Conservation (phyloP, 441 rosid genomes). For the Gossypium aridum region DNA sequence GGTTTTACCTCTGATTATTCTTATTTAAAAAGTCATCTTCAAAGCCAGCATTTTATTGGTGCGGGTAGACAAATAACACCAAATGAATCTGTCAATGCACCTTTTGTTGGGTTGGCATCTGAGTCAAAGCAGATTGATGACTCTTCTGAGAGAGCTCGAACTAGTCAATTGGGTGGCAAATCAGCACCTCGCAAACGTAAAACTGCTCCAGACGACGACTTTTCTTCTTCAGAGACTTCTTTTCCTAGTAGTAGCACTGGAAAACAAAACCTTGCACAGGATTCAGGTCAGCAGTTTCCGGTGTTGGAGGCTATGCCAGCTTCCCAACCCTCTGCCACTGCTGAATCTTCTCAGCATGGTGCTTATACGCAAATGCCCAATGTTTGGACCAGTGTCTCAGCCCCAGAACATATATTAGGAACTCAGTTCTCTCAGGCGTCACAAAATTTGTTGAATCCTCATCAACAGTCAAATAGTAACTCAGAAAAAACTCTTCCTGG, state of each 20-base stretch:
- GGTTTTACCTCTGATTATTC: constrained; percentile 37
- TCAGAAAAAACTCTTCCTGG: constrained; percentile 28
- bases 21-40: constrained; percentile 34
- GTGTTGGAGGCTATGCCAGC: constrained; percentile 39
- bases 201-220: constrained; percentile 14
- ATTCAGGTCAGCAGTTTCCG: constrained; percentile 37
- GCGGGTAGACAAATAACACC: constrained; percentile 26
- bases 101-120: constrained; percentile 33
- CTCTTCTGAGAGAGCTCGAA: constrained; percentile 36
- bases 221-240: constrained; percentile 27
- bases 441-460: constrained; percentile 26
- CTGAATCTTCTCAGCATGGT: constrained; percentile 33
- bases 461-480: constrained; percentile 28
- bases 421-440: constrained; percentile 27
- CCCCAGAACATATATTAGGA: constrained; percentile 32
- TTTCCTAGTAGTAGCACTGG: constrained; percentile 14
- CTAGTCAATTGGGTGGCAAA: constrained; percentile 25
- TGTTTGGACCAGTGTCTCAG: constrained; percentile 33
- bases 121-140: constrained; percentile 33
- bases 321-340: constrained; percentile 26
- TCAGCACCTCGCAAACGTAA: constrained; percentile 20
- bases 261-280: constrained; percentile 25
- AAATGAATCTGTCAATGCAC: constrained; percentile 24
- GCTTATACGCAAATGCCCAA: constrained; percentile 30
- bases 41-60: constrained; percentile 26